Evolutionary conservation across 106 monocot species (phyloP).

Genomic region (Dioscorea dumetorum): DNA sequence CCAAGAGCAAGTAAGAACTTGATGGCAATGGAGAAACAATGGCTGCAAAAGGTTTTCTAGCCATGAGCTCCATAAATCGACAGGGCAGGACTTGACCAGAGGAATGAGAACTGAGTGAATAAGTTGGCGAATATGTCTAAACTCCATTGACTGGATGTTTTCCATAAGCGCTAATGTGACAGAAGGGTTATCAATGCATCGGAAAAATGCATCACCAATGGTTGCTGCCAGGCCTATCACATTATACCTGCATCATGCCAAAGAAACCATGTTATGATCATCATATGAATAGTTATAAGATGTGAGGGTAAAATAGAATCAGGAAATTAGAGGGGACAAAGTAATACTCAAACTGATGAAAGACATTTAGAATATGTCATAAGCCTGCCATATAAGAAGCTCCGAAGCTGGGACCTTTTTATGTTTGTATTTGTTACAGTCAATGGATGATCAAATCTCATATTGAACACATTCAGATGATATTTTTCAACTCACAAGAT

Average conservation of each 20-base stretch:
- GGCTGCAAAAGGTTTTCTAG: slow-evolving; percentile 68
- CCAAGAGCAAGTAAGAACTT: slow-evolving; percentile 85
- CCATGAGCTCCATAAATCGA: slow-evolving; percentile 60
- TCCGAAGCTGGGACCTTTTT: too few relatives aligned
- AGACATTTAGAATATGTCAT: too few relatives aligned
- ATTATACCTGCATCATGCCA: slow-evolving; percentile 61
- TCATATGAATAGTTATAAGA: too few relatives aligned
- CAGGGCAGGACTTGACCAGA: slow-evolving; percentile 68
- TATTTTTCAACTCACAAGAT: too few relatives aligned
- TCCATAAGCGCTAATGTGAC: slow-evolving; percentile 69
- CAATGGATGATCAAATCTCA: too few relatives aligned
- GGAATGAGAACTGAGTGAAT: slow-evolving; percentile 75
- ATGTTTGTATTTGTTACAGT: too few relatives aligned
- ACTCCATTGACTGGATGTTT: slow-evolving; percentile 94
- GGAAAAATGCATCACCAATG: slow-evolving; percentile 70
- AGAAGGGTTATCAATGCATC: slow-evolving; percentile 50
- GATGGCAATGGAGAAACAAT: slow-evolving; percentile 79
- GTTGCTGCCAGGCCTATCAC: slow-evolving; percentile 78
- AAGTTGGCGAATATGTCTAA: slow-evolving; percentile 78
- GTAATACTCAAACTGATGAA: too few relatives aligned
- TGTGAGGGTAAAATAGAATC: too few relatives aligned
- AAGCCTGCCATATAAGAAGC: too few relatives aligned
- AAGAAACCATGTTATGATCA: too few relatives aligned
- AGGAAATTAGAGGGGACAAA: too few relatives aligned
- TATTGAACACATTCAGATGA: too few relatives aligned